Base-by-base conservation (phyloP, 2,329 filamentous ascomycete genomes). In the Ilyonectria sp. region DNA sequence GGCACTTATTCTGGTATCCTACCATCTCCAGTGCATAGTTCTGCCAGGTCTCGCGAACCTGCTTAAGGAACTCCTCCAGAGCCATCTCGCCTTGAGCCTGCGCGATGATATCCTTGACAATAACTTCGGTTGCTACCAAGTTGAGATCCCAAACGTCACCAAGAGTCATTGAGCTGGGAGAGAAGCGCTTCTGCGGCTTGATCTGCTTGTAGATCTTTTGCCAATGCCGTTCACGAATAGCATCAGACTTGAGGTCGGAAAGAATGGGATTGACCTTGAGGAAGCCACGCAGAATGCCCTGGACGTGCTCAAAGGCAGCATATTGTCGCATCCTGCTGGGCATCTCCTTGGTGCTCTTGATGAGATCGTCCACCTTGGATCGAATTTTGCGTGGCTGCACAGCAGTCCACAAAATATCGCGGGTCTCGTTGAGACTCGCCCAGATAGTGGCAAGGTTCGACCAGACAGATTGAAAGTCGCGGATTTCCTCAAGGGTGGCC, bases 341-440 rank as follows among this genome's bases (percentile, higher is more conserved):
- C 96, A 99, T 98, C 70, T 98, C 95, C 83, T 97, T 98, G 40
- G 95, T 98, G 89, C 97, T 97, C 85, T 97, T 97, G 80, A 98
- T 94, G 60, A 98, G 88, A 54, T 92, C 92, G 77, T 99, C 95
- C 57, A 99, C 91, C 69, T 94, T 93, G 74, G 93, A 90, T 43
- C 96, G 91, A 65, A 99, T 90, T 83, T 98, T 99, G 70, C 96
- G 90, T 9, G 97, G 95, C 78, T 98, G 94, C 1, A 99, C 93
- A 77, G 94, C 97, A 63, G 92, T 97, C 97, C 97, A 99, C 1
- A 97, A 87, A 59, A 91, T 93, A 75, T 99, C 97, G 33, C 94
- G 91, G 17, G 98, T 92, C 76, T 98, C 95, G 76, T 98, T 96
- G 67, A 99, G 85, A 77, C 93, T 97, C 79, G 94, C 93, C 96